Evolutionary conservation across 129 eudicot genomes (phyloP).

Genomic region (Gnaphalium uliginosum): DNA sequence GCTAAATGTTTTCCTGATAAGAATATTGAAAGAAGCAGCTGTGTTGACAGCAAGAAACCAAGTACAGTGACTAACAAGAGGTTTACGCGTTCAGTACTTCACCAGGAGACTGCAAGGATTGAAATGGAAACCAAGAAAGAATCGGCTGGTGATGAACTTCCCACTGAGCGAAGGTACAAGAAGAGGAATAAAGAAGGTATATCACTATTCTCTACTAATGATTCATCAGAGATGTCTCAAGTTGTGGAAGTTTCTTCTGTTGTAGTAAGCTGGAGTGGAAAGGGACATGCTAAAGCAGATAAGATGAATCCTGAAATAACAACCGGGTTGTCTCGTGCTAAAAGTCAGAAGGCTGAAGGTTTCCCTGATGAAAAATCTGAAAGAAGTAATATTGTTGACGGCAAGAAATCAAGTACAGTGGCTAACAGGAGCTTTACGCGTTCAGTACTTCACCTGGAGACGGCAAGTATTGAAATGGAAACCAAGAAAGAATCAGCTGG

Average conservation of each 20-base stretch:
- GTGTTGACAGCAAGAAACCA: slow-evolving; percentile 10
- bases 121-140: neutral
- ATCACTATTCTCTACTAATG: slow-evolving; percentile 37
- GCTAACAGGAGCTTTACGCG: no score
- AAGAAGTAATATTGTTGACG: no score
- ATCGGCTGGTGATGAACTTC: neutral
- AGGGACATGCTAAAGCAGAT: slow-evolving; percentile 9
- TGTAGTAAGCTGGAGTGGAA: neutral
- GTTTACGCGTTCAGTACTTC: slow-evolving; percentile 46
- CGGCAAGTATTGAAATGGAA: slow-evolving; percentile 24
- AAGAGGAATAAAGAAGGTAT: slow-evolving; percentile 36
- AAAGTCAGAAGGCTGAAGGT: no score
- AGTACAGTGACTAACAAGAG: slow-evolving; percentile 34
- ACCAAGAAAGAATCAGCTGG: slow-evolving; percentile 17
- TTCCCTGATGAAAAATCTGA: no score
- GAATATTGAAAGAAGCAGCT: slow-evolving; percentile 14
- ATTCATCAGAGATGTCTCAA: slow-evolving; percentile 4
- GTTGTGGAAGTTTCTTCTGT: neutral
- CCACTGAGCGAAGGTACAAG: slow-evolving; percentile 11
- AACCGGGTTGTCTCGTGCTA: slow-evolving; percentile 41
- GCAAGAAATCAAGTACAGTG: no score
- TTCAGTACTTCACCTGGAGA: no score
- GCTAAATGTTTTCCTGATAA: slow-evolving; percentile 27
- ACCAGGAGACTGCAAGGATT: neutral
- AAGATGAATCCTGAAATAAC: slow-evolving; percentile 28